Evolutionary conservation across 495 filamentous ascomycete species (phyloP).

Genomic region (Neurospora sp.): DNA sequence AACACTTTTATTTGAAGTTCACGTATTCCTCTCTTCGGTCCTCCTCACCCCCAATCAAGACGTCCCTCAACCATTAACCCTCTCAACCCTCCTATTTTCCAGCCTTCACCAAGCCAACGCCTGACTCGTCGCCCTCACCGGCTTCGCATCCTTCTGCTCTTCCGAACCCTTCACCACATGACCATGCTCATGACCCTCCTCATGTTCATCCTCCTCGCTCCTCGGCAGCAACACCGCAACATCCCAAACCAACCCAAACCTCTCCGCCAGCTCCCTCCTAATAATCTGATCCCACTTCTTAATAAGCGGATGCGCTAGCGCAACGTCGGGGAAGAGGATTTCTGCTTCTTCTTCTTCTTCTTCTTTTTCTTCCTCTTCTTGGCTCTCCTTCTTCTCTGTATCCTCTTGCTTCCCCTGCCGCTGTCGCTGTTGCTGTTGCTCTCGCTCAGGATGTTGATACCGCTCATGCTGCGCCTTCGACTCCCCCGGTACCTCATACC

Average conservation of each 20-base stretch:
- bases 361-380: slow-evolving; percentile 14
- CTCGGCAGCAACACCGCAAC: slow-evolving; percentile 1
- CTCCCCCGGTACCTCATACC: slow-evolving; percentile 39
- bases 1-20: background rate
- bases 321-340: slow-evolving; percentile 43
- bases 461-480: slow-evolving; percentile 1
- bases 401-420: background rate
- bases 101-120: slow-evolving; percentile 18
- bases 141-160: slow-evolving; percentile 4
- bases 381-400: too few species aligned
- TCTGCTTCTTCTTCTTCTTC: slow-evolving; percentile 16
- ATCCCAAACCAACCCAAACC: slow-evolving; percentile 32
- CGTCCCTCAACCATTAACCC: background rate
- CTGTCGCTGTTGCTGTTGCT: background rate
- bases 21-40: background rate
- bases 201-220: background rate
- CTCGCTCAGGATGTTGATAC: slow-evolving; percentile 3
- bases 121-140: background rate
- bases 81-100: background rate
- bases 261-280: slow-evolving; percentile 25
- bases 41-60: background rate
- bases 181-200: background rate
- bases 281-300: slow-evolving; percentile 43
- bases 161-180: slow-evolving; percentile 10
- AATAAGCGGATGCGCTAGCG: slow-evolving; percentile 49